Percentiles rank a stretch among this genome's conserved stretches.
Conservation (phyloP, 768 basidiomycete species). For the Myochromella boudieri region DNA sequence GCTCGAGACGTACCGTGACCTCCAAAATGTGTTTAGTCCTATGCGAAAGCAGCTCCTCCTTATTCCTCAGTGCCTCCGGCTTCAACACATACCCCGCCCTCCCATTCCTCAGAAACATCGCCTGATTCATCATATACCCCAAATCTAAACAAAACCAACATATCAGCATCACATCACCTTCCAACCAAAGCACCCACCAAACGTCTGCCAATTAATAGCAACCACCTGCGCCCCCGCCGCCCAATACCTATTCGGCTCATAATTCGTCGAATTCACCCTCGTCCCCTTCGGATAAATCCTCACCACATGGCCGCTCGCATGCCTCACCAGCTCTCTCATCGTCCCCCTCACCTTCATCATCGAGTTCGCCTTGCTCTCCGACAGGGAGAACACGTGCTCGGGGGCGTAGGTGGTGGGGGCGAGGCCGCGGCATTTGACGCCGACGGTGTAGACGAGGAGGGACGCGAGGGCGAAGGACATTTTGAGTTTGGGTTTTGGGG, state of each 20-base stretch:
- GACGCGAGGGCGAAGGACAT: slow-evolving; percentile 76
- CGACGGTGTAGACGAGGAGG: slow-evolving; percentile 91
- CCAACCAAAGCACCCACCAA: slow-evolving; percentile 46
- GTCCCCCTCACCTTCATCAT: slow-evolving; percentile 57
- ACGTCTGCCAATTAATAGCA: slow-evolving; percentile 97
- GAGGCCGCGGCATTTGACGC: slow-evolving; percentile 91
- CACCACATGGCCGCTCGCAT: slow-evolving; percentile 80
- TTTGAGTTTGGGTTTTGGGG: slow-evolving; percentile 45
- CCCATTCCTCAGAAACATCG: slow-evolving; percentile 95
- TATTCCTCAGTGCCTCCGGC: slow-evolving; percentile 69
- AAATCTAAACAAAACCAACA: slow-evolving; percentile 52
- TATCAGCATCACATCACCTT: background rate
- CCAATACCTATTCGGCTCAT: slow-evolving; percentile 89
- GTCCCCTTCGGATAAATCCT: slow-evolving; percentile 86
- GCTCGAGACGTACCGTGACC: slow-evolving; percentile 51
- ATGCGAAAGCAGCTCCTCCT: slow-evolving; percentile 55
- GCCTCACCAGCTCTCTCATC: slow-evolving; percentile 77
- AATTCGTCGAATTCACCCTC: slow-evolving; percentile 83
- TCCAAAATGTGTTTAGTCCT: slow-evolving; percentile 62
- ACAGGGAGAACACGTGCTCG: slow-evolving; percentile 91
- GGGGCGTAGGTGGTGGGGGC: slow-evolving; percentile 84
- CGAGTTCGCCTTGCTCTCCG: slow-evolving; percentile 78
- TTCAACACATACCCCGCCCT: slow-evolving; percentile 89
- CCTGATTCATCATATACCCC: slow-evolving; percentile 89
- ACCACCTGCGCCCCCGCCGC: slow-evolving; percentile 85